phyloP scores from a whole-genome alignment of 1,284 basidiomycete genomes.

The Ceraceosorus bombacis region DNA sequence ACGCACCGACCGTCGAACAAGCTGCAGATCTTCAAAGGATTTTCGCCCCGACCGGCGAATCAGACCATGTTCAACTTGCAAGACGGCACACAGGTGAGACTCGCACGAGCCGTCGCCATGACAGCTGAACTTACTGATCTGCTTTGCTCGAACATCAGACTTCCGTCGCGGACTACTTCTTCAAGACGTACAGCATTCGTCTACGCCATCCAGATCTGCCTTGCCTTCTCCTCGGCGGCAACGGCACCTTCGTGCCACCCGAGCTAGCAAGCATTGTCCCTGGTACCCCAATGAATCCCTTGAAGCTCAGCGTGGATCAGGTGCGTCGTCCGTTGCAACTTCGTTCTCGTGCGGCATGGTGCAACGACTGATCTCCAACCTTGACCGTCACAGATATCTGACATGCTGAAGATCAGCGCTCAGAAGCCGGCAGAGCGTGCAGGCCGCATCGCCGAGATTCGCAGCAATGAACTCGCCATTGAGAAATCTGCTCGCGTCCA shows the following conservation, averaged over 20 bases:
- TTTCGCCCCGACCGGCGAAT: slow-evolving; percentile 19
- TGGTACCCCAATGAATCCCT: slow-evolving; percentile 22
- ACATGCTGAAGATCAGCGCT: slow-evolving; percentile 20
- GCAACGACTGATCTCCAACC: no score
- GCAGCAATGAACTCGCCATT: slow-evolving; percentile 20
- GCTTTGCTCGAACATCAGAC: background rate
- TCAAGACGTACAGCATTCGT: slow-evolving; percentile 24
- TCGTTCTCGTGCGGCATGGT: no score
- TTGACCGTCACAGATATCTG: background rate
- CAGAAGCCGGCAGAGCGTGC: slow-evolving; percentile 19
- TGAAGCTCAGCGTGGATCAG: slow-evolving; percentile 20
- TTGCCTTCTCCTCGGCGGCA: slow-evolving; percentile 21
- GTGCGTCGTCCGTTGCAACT: no score
- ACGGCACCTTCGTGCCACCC: slow-evolving; percentile 23
- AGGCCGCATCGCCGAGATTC: slow-evolving; percentile 21
- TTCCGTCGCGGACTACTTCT: slow-evolving; percentile 21
- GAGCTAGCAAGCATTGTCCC: slow-evolving; percentile 24
- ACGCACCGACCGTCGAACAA: slow-evolving; percentile 28
- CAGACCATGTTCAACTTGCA: slow-evolving; percentile 17
- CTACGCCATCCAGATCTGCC: slow-evolving; percentile 22
- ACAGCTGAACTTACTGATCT: no score
- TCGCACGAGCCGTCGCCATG: no score
- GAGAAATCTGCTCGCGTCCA: slow-evolving; percentile 20
- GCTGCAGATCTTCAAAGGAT: slow-evolving; percentile 26
- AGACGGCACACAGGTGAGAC: slow-evolving; percentile 14